Evolutionary conservation across 2,329 filamentous ascomycete species (phyloP).

Genomic region (Akanthomyces lecanii): DNA sequence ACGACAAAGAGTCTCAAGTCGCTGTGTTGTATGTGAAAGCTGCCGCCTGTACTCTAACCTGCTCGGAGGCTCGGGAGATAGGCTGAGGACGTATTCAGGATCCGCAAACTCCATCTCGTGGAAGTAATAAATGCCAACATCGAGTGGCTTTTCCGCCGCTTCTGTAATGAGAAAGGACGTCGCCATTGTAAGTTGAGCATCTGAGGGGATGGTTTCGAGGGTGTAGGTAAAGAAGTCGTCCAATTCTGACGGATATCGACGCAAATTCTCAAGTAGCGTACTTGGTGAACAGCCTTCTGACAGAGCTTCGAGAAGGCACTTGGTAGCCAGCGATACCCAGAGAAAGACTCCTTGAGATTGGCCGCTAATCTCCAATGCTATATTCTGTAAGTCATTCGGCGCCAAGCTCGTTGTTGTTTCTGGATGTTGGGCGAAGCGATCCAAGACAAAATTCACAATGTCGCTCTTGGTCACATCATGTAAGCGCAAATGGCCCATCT

Average conservation of each 20-base stretch:
- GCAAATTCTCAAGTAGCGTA: neutral
- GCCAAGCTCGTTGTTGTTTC: neutral
- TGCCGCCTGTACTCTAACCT: slow-evolving; percentile 4
- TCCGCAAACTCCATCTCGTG: slow-evolving; percentile 8
- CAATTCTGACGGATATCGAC: slow-evolving; percentile 2
- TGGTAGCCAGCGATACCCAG: slow-evolving; percentile 8
- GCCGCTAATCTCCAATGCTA: neutral
- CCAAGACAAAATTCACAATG: slow-evolving; percentile 17
- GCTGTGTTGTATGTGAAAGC: neutral
- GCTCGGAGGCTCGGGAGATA: neutral
- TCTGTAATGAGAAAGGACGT: slow-evolving; percentile 7
- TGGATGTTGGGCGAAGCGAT: slow-evolving; percentile 1
- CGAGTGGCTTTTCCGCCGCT: slow-evolving; percentile 1
- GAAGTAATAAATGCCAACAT: slow-evolving; percentile 12
- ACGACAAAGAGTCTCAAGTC: neutral
- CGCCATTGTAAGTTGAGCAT: neutral
- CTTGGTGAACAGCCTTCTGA: neutral
- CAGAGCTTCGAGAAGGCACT: neutral
- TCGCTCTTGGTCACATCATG: slow-evolving; percentile 16
- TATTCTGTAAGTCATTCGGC: neutral
- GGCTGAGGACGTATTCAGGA: neutral
- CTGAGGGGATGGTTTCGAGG: neutral
- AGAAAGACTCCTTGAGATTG: slow-evolving; percentile 11
- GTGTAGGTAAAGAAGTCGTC: slow-evolving; percentile 12
- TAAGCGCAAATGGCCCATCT: slow-evolving; percentile 2